Base-by-base conservation (phyloP, 108 stramenopile species). In the Stephanodiscus minutulus region DNA sequence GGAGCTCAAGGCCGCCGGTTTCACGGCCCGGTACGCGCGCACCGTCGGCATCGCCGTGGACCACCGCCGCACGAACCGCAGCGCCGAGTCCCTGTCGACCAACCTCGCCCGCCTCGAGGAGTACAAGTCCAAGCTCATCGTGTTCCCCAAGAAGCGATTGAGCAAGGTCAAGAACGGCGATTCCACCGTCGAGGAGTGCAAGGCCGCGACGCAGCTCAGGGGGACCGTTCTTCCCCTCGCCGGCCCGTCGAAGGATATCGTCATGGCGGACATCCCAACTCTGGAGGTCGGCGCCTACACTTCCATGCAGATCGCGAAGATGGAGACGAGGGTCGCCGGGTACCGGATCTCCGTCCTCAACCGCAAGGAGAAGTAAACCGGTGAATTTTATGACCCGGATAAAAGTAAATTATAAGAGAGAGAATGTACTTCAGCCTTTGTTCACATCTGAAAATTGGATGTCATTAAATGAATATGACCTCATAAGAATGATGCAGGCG, bases 11-110 rank as follows among this genome's bases (percentile, higher is more conserved):
- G 96, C 84, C 35, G 99, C 95, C 56, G 95, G 94, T 31, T 69
- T 98, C 74, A 82, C 73, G 66, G 83, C 91, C 70, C 83, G 84
- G 60, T 85, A 91, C 55, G 99, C 99, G 21, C 84, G 74, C 66
- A 96, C 97, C 44, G 84, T 99, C 58, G 99, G 99, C 60, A 97
- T 99, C 74, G 90, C 96, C 68, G 97, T 99, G 22, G 99, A 99
- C 79, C 73, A 82, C 78, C 94, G 99, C 58, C 90, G 99, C 28
- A 83, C 82, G 76, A 97, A 97, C 96, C 86, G 85, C 66, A 87
- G 82, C 61, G 77, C 89, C 31, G 95, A 97, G 72, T 84, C 88
- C 28, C 73, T 98, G 17, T 70, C 85, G 31, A 61, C 74, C 31
- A 99, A 99, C 83, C 96, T 96, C 46, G 88, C 91, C 36, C 96